Conservation (phyloP, 768 basidiomycete genomes). For the Paxillus rubicundulus region DNA sequence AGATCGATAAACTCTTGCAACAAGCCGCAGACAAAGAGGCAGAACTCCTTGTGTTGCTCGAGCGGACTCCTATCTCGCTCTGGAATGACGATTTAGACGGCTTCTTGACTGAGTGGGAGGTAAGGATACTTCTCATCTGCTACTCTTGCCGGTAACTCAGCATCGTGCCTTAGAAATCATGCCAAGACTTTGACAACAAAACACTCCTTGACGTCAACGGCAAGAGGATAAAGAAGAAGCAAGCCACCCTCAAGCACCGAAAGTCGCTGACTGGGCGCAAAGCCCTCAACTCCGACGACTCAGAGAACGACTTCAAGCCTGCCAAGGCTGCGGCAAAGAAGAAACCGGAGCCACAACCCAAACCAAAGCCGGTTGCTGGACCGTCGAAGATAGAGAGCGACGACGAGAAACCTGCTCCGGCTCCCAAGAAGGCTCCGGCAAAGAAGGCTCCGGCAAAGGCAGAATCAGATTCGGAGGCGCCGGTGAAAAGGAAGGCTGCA, state of each 20-base stretch:
- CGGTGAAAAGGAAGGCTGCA: slow-evolving; percentile 19
- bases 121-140: slow-evolving; percentile 36
- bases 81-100: slow-evolving; percentile 89
- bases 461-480: slow-evolving; percentile 39
- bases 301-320: slow-evolving; percentile 58
- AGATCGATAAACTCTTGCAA: slow-evolving; percentile 82
- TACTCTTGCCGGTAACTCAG: neutral
- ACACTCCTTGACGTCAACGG: slow-evolving; percentile 44
- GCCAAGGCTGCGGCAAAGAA: slow-evolving; percentile 44
- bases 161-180: slow-evolving; percentile 34
- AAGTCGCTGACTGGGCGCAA: slow-evolving; percentile 48
- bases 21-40: slow-evolving; percentile 81
- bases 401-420: slow-evolving; percentile 29
- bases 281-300: slow-evolving; percentile 35
- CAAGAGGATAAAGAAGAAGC: slow-evolving; percentile 57
- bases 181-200: slow-evolving; percentile 44
- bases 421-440: slow-evolving; percentile 30
- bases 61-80: slow-evolving; percentile 74
- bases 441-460: slow-evolving; percentile 33
- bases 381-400: slow-evolving; percentile 47
- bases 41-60: slow-evolving; percentile 75
- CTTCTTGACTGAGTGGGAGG: slow-evolving; percentile 85
- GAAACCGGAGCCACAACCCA: slow-evolving; percentile 29
- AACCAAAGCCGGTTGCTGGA: slow-evolving; percentile 31
- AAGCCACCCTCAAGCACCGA: slow-evolving; percentile 51